A percentile compares a stretch with the other conserved stretches of the same genome.
These are phyloP conservation scores for Botryotinia narcissicola DNA, from an alignment of 2,329 filamentous ascomycete genomes.

Conservation along the genomic window DNA sequence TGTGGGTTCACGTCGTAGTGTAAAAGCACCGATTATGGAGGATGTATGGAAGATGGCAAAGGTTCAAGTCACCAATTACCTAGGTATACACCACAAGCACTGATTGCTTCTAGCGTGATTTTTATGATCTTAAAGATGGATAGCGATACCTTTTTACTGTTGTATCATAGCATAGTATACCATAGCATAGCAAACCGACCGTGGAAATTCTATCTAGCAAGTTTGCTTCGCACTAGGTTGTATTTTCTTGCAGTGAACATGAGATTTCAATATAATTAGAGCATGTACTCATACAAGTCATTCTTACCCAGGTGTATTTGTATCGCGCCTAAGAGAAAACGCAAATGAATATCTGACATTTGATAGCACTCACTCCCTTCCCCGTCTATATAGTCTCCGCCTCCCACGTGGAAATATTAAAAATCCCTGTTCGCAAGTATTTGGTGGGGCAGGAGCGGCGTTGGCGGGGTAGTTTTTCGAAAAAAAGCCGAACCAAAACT, in stretches of 20 bases:
- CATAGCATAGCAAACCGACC: neutral
- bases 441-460: neutral
- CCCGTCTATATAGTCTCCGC: neutral
- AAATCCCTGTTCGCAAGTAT: neutral
- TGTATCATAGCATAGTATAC: neutral
- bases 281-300: neutral
- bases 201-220: neutral
- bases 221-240: neutral
- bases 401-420: neutral
- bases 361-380: neutral
- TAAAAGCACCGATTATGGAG: neutral
- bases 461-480: conserved; percentile 6
- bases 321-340: neutral
- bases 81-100: neutral
- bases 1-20: neutral
- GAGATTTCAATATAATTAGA: neutral
- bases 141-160: neutral
- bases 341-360: neutral
- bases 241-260: neutral
- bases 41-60: neutral
- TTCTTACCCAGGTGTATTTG: neutral
- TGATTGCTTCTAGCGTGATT: neutral
- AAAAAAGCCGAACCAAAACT: neutral
- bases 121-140: neutral
- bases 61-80: neutral